phyloP scores from a whole-genome alignment of 345 rosid genomes.

The Psidium friedrichsthalianum region DNA sequence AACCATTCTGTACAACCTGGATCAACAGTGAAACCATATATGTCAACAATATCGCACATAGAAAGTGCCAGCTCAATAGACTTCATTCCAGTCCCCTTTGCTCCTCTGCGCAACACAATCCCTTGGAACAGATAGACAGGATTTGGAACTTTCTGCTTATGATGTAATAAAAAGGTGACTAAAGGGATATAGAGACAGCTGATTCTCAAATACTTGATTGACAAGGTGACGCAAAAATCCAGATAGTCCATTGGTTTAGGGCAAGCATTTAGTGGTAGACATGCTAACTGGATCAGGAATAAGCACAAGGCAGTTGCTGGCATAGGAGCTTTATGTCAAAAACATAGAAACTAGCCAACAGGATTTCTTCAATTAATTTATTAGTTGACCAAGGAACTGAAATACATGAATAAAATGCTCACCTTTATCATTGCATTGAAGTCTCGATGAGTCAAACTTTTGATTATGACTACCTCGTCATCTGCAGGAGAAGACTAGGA shows the following conservation, averaged over 20 bases:
- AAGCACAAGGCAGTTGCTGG: neutral
- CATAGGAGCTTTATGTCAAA: neutral
- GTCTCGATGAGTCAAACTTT: constrained; percentile 83
- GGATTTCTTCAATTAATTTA: neutral
- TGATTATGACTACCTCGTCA: constrained; percentile 85
- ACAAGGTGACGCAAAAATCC: neutral
- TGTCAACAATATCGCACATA: constrained; percentile 89
- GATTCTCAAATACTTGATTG: neutral
- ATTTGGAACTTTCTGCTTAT: constrained; percentile 71
- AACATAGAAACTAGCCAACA: neutral
- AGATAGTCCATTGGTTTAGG: neutral
- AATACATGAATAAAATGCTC: neutral
- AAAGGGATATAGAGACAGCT: neutral
- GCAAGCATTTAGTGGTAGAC: neutral
- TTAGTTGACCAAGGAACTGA: neutral
- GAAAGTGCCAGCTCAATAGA: constrained; percentile 93
- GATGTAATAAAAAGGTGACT: constrained; percentile 5
- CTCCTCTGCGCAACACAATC: constrained; percentile 90
- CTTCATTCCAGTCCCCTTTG: constrained; percentile 99
- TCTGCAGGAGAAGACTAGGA: constrained; percentile 36
- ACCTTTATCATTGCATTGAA: constrained; percentile 96
- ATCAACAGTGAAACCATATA: constrained; percentile 98
- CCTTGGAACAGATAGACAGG: constrained; percentile 99
- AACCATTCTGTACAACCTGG: constrained; percentile 98
- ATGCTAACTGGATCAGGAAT: neutral